A percentile compares a stretch with the other conserved stretches of the same genome.
These are phyloP conservation scores for Scheffersomyces stipitis DNA, from an alignment of 805 yeast species.

Conservation along the genomic window DNA sequence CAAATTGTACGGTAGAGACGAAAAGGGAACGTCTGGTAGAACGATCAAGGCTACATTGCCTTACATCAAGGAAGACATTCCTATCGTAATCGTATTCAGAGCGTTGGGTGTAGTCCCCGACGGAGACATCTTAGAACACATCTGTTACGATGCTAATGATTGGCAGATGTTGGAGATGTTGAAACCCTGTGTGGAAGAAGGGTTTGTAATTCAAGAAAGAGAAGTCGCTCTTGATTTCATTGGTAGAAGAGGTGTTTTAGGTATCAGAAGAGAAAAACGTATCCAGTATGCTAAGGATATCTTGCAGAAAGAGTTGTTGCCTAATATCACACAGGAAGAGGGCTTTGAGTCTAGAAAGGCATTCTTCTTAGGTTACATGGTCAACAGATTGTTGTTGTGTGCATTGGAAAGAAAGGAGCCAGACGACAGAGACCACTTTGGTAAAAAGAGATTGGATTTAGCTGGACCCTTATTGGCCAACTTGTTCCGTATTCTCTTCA, in stretches of 20 bases:
- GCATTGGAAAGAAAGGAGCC: constrained; percentile 97
- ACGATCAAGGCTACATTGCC: constrained; percentile 96
- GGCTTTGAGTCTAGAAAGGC: constrained; percentile 98
- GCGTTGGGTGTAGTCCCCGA: constrained; percentile 98
- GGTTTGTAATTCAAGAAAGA: constrained; percentile 95
- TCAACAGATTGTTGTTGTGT: constrained; percentile 88
- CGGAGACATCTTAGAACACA: constrained; percentile 97
- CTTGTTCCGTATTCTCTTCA: constrained; percentile 90
- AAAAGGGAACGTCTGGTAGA: constrained; percentile 64
- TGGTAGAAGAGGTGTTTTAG: constrained; percentile 97
- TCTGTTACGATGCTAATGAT: constrained; percentile 95
- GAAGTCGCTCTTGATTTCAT: constrained; percentile 97
- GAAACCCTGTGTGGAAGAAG: constrained; percentile 99
- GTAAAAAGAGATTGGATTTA: constrained; percentile 95
- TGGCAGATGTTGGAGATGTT: constrained; percentile 99
- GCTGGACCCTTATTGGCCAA: constrained; percentile 98
- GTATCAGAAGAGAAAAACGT: constrained; percentile 96
- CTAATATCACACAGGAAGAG: constrained; percentile 95
- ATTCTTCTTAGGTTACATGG: constrained; percentile 96
- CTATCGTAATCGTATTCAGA: constrained; percentile 94
- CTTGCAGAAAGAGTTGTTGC: constrained; percentile 91
- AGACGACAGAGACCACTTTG: constrained; percentile 99
- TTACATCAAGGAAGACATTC: constrained; percentile 93
- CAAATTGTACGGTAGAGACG: constrained; percentile 82
- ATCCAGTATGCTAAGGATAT: constrained; percentile 97